Base-by-base conservation (phyloP, 164 flowering plant species). In the Stephania cephalantha region DNA sequence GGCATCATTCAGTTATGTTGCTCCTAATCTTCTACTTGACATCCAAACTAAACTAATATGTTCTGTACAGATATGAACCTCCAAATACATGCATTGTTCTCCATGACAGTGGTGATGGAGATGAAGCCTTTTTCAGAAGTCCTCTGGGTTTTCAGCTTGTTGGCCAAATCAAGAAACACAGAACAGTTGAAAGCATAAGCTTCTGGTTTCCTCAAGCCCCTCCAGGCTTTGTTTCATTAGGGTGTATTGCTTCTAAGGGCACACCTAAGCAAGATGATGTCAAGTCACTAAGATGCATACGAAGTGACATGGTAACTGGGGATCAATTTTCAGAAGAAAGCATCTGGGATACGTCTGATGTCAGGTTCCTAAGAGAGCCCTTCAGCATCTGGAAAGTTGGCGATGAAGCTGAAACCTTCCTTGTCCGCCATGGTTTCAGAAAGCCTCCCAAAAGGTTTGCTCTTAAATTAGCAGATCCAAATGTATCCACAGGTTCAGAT, bases 171-270 rank as follows among this genome's bases (percentile, higher is more conserved):
- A 94, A 91, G 85, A 96, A 90, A 80, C 94, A 90, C 17, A 86
- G 84, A 75, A 92, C 91, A 78, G 63, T 83, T 55, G 98, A 96
- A 65, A 81, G 74, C 58, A 85, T 94, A 67, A 88, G 93, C 9
- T 90, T 96, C 78, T 94, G 99, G 99, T 73, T 90, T 74, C 99
- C 99, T 77, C 92, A 88, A 80, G 90, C 98, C 73, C 99, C 99
- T 18, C 95, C 97, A 30, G 99, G 98, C 18, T 96, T 84, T 87
- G 92, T 92, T 71, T 77, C 97, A 68, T 79, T 96, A 74, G 99
- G 99, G 73, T 96, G 99, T 85, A 76, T 94, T 74, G 98, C 98
- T 65, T 85, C 88, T 74, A 96, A 88, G 79, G 87, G 93, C 48
- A 69, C 84, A 44, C 99, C 94, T 74, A 92, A 90, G 81, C 84